Base-by-base conservation (phyloP, 2,329 filamentous ascomycete genomes). In the Stachybotrys chlorohalonatus region DNA sequence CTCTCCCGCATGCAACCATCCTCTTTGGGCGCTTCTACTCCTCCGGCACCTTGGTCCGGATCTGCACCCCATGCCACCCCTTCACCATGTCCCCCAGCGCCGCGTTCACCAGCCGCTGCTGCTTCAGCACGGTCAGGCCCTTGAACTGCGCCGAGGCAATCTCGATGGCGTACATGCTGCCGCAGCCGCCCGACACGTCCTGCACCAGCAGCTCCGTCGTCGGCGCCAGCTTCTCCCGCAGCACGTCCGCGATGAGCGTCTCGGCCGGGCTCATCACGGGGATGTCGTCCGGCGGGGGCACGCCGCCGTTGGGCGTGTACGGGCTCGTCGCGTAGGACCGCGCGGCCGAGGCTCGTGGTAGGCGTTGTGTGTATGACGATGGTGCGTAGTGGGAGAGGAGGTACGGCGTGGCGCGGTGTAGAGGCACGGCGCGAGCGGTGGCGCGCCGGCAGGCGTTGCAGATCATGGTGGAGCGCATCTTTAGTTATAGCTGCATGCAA, bases 161-260 rank as follows among this genome's bases (percentile, higher is more conserved):
- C 63, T 92, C 86, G 60, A 95, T 86, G 54, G 84, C 86, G 73
- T 94, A 94, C 90, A 94, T 94, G 65, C 85, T 89, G 9, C 89
- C 89, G 72, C 89, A 95, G 32, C 89, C 89, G 56, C 90, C 89
- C 30, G 86, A 90, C 52, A 94, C 83, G 71, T 95, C 89, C 68
- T 87, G 85, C 9, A 94, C 87, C 69, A 84, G 70, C 31, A 84
- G 69, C 56, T 78, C 69, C 0, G 75, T 75, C 0, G 75, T 75
- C 0, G 81, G 80, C 1, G 67, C 11, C 32, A 52, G 50, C 50
- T 52, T 52, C 32, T 42, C 31, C 31, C n/a, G 59, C 54, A 83
- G 71, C 52, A 75, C 71, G 55, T 80, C 75, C 72, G 81, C 86
- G 62, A 87, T 80, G 56, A 75, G 73, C 32, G 75, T 73, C 65